Base-by-base conservation (phyloP, 2,329 filamentous ascomycete genomes). In the Talaromyces sp. region DNA sequence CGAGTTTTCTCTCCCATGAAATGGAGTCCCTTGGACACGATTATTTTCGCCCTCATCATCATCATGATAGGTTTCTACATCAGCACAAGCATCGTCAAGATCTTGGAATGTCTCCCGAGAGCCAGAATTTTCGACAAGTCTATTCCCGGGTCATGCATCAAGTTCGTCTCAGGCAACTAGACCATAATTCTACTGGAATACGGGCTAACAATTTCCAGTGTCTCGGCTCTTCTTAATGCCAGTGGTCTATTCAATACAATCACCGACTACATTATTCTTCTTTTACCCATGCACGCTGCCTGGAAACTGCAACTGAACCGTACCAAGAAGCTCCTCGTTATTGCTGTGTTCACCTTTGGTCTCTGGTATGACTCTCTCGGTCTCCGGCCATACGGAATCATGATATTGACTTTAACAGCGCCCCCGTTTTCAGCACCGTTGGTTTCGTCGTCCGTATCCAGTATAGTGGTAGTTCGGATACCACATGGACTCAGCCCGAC, bases 1-100 rank as follows among this genome's bases (percentile, higher is more conserved):
- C 63, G 65, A 18, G 60, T 68, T 42, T 70, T 70, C 55, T 62
- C 63, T 3, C 64, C 66, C 14, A 42, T 55, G n/a, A 51, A 57
- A 44, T 62, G 57, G 59, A 63, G 62, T 14, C 23, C 18, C 5
- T 67, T 65, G 2, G 64, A 63, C 56, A 51, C 57, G 9, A 31
- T 60, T 31, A 64, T 69, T 6, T 56, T 68, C 33, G 40, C 61
- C 31, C 56, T 69, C 12, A 62, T 67, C 8, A 36, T 36, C 16
- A 51, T 67, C 6, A 61, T 61, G 52, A 12, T 66, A 12, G 40
- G 57, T 28, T 68, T 69, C 50, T 70, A 69, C 51, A 3, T 61
- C n/a, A 61, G 51, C 50, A 66, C 59, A 18, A 59, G 57, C 3
- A 18, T 67, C 14, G 62, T 61, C 4, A 67, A 67, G 42, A 65